These are phyloP conservation scores for Gracilariopsis chorda DNA, from an alignment of 23 red algal species.

Conservation along the genomic window DNA sequence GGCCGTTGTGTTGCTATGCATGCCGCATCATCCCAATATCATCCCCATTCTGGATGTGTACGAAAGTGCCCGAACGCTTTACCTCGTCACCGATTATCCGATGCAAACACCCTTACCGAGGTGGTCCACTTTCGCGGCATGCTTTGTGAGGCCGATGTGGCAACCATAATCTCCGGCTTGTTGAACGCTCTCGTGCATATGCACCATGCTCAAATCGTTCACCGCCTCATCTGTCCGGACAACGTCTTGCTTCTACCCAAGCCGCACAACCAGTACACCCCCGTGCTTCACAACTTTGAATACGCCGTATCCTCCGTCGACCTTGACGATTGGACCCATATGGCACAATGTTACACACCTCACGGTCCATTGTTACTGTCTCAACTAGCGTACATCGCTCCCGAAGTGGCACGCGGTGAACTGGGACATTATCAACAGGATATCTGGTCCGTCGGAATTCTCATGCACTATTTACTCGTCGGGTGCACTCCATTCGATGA, in stretches of 20 bases:
- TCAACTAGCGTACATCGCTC: constrained; percentile 19
- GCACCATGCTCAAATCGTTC: constrained; percentile 2
- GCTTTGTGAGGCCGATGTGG: constrained; percentile 45
- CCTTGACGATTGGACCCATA: not conserved
- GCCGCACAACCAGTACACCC: not conserved
- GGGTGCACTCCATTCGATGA: constrained; percentile 56
- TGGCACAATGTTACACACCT: not conserved
- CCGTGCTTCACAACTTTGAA: constrained; percentile 31
- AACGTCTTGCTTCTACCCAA: not conserved
- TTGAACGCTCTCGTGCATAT: constrained; percentile 14
- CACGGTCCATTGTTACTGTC: constrained; percentile 5
- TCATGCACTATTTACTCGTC: constrained; percentile 53
- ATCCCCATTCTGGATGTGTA: constrained; percentile 37
- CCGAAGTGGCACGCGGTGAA: constrained; percentile 15
- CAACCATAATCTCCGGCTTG: constrained; percentile 4
- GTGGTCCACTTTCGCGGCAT: constrained; percentile 1
- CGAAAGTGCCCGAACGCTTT: constrained; percentile 27
- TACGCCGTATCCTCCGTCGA: not conserved
- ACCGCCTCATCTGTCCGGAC: constrained; percentile 41
- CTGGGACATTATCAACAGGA: constrained; percentile 38
- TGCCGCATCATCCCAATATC: constrained; percentile 26
- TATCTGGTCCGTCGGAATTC: constrained; percentile 48
- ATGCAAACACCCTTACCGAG: constrained; percentile 12
- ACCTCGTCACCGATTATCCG: constrained; percentile 31
- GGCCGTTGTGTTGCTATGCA: constrained; percentile 27